Evolutionary conservation across 441 rosid species (phyloP).

Genomic region (Syzygium malaccense): DNA sequence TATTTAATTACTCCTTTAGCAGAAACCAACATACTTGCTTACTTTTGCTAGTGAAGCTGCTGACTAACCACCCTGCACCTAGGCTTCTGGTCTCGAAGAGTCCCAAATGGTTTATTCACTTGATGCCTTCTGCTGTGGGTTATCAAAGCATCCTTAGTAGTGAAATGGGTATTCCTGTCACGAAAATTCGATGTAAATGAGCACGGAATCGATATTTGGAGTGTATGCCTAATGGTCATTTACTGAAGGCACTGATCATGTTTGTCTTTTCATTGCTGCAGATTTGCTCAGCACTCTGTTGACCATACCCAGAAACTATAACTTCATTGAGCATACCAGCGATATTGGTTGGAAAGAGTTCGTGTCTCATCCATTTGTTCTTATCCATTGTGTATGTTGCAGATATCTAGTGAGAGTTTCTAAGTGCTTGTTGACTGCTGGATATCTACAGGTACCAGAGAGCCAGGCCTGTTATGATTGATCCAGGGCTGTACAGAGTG

Average conservation of each 20-base stretch:
- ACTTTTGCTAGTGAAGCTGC: neutral
- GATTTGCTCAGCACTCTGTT: conserved; percentile 61
- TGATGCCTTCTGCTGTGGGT: neutral
- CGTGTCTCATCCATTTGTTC: conserved; percentile 7
- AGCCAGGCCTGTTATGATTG: conserved; percentile 79
- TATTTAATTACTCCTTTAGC: neutral
- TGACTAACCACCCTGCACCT: neutral
- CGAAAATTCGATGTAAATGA: neutral
- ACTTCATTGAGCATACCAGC: conserved; percentile 76
- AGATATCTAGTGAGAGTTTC: neutral
- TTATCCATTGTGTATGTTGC: neutral
- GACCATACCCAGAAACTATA: conserved; percentile 45
- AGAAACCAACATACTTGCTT: neutral
- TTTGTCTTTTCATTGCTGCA: conserved; percentile 16
- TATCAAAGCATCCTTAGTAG: neutral
- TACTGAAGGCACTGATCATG: neutral
- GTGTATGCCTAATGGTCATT: neutral
- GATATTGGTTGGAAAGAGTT: conserved; percentile 86
- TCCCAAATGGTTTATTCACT: neutral
- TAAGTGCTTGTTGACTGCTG: neutral
- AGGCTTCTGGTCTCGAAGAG: neutral
- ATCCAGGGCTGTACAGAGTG: conserved; percentile 60
- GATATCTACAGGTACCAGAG: conserved; percentile 44
- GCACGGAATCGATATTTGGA: neutral
- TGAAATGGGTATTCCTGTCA: neutral